Base-by-base conservation (phyloP, 768 basidiomycete species). In the Porpolomopsis calyptriformis region DNA sequence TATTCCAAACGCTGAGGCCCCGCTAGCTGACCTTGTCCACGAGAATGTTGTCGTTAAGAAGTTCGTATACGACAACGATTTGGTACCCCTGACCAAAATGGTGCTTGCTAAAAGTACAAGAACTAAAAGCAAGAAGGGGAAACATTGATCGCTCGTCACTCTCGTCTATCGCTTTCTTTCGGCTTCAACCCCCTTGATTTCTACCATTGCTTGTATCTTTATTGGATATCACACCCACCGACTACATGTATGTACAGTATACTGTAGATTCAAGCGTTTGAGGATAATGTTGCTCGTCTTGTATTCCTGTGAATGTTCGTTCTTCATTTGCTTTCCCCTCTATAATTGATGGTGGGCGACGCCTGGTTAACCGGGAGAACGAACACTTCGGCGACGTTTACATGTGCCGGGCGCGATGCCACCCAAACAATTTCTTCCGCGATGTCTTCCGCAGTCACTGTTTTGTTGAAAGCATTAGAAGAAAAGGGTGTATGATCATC, bases 361-460 rank as follows among this genome's bases (percentile, higher is more conserved):
- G 86, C 86, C 66, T 89, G 86, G 59, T 86, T 86, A 24, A 82
- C 80, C 1, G 86, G 86, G 53, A 87, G 76, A 37, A 89, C 72
- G 46, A 78, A 76, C 9, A 86, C 64, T 57, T 91, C 84, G 1
- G 88, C 90, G 35, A 97, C 73, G 59, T 97, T 92, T 37, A 97
- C 88, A 57, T 94, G 93, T 33, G 86, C 72, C 9, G 93, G 93
- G 34, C 93, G 81, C 9, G 85, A 74, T 16, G 96, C 94, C 11
- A 82, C 82, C 94, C 94, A 99, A 16, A 94, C 91, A 57, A 99
- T 93, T 64, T 98, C 92, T 61, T 99, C 96, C 1, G 96, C 96
- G 38, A 97, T 84, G 58, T 97, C 92, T 49, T 82, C 73, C 5
- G 82, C 80, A 4, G 76, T 73, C 62, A 94, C 87, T 92, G 56